Evolutionary conservation across 2,329 filamentous ascomycete genomes (phyloP).

Genomic region (Tothia fuscella): DNA sequence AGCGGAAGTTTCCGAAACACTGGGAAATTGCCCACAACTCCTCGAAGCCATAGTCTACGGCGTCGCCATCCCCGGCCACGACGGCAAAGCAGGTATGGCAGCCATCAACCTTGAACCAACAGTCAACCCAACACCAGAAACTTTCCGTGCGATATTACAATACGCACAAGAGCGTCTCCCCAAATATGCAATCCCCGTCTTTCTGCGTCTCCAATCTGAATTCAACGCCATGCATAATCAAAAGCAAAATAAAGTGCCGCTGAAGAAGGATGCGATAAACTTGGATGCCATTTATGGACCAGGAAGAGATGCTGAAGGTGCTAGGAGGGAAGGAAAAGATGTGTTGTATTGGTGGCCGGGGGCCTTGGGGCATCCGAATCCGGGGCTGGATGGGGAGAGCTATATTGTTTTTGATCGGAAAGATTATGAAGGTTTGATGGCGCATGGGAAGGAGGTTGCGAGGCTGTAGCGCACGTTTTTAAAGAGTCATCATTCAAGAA

Average conservation of each 20-base stretch:
- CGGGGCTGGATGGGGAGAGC: constrained; percentile 25
- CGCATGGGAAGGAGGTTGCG: constrained; percentile 6
- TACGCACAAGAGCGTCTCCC: constrained; percentile 51
- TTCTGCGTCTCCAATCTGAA: constrained; percentile 50
- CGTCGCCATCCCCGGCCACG: constrained; percentile 29
- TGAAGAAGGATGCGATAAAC: constrained; percentile 56
- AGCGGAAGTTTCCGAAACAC: constrained; percentile 33
- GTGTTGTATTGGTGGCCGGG: constrained; percentile 39
- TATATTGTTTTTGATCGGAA: constrained; percentile 47
- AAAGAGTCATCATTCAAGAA: no score
- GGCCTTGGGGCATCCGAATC: constrained; percentile 22
- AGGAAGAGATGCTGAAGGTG: constrained; percentile 27
- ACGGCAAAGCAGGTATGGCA: constrained; percentile 33
- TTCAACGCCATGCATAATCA: constrained; percentile 59
- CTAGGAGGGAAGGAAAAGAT: constrained; percentile 28
- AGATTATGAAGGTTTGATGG: constrained; percentile 41
- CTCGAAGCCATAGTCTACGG: constrained; percentile 38
- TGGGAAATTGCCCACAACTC: constrained; percentile 33
- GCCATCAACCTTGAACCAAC: constrained; percentile 44
- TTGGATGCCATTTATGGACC: constrained; percentile 33
- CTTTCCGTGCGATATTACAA: constrained; percentile 45
- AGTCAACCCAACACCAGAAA: constrained; percentile 5
- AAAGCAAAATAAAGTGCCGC: constrained; percentile 66
- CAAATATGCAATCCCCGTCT: constrained; percentile 63
- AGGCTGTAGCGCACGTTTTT: no score